Evolutionary conservation across 2,329 filamentous ascomycete species (phyloP), one percentile per base, ranked within the genome.

Genomic region (Diaporthe sp.): DNA sequence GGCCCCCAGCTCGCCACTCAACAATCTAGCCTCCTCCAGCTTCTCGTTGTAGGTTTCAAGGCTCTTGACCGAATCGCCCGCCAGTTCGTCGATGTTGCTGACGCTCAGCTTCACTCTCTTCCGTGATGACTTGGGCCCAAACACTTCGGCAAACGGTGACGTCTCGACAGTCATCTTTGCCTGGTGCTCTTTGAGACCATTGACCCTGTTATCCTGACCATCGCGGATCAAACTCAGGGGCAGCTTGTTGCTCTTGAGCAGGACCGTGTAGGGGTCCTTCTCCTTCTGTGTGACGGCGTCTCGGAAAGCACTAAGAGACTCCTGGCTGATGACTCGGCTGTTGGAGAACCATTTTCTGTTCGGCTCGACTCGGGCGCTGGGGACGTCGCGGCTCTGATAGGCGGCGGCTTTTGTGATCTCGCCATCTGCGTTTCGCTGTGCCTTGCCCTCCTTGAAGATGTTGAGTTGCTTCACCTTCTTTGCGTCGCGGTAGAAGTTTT

Each of bases 161-260:
- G 92, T 94, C 86, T 98, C 95, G 67, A 98, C 93, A 13, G 95
- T 92, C 87, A 98, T 98, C 88, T 85, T 98, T 53, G 96, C 96
- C 82, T 94, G 91, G 85, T 98, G 96, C 83, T 98, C 92, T 86
- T 98, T 97, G 75, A 98, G 85, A 0, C 96, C 96, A 81, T 98
- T 96, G 80, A 93, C 90, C 17, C 63, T 73, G 58, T 74, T 73
- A 63, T 92, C 90, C 75, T 93, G 89, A 73, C 91, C 91, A 81
- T 98, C 96, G 77, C 92, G 90, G 82, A 99, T 98, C 83, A 99
- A 87, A 79, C 92, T 96, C 95, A 99, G 96, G 55, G 97, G 97
- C 67, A 99, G 90, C 87, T 98, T 98, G 86, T 98, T 98, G 79
- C 94, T 94, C 88, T 98, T 98, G 78, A 99, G 89, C n/a, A 98